These are phyloP conservation scores for Echria macrotheca DNA, from an alignment of 495 filamentous ascomycete genomes.

Conservation along the genomic window DNA sequence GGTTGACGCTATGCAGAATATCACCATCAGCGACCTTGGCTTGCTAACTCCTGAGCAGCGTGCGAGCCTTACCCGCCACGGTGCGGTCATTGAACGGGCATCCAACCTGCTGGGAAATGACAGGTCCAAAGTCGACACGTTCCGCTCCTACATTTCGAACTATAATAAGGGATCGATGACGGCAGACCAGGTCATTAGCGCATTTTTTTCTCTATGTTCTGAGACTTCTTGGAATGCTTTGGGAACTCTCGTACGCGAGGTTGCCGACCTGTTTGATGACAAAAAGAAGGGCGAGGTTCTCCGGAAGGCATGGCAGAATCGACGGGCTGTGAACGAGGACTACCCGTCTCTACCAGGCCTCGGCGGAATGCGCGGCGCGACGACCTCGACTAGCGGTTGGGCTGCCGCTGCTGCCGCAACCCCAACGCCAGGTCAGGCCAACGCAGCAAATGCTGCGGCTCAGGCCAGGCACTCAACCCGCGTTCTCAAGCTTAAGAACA, in stretches of 20 bases:
- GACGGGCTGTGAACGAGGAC: constrained; percentile 93
- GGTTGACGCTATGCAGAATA: constrained; percentile 32
- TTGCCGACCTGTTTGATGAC: constrained; percentile 90
- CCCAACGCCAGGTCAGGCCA: constrained; percentile 18
- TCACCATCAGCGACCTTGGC: constrained; percentile 35
- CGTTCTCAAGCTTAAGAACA: constrained; percentile 46
- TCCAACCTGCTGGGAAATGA: constrained; percentile 72
- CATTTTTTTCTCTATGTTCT: constrained; percentile 69
- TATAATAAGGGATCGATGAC: constrained; percentile 63
- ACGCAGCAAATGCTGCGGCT: constrained; percentile 16
- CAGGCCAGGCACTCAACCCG: constrained; percentile 35
- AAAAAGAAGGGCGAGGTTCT: constrained; percentile 64
- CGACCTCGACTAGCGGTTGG: constrained; percentile 46
- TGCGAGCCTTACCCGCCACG: constrained; percentile 68
- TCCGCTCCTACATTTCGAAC: constrained; percentile 70
- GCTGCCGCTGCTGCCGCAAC: constrained; percentile 44
- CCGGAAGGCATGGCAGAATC: constrained; percentile 83
- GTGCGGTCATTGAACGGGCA: constrained; percentile 80
- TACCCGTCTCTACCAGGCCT: constrained; percentile 83
- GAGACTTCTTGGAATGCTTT: constrained; percentile 72
- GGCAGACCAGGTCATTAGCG: constrained; percentile 71
- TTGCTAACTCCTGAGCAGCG: constrained; percentile 66
- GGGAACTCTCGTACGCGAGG: constrained; percentile 84
- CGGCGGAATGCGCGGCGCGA: constrained; percentile 50
- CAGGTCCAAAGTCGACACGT: constrained; percentile 61